Evolutionary conservation across 352 stramenopile species (phyloP), one percentile per base, ranked within the genome.

Genomic region (Elongisporangium anandrum): DNA sequence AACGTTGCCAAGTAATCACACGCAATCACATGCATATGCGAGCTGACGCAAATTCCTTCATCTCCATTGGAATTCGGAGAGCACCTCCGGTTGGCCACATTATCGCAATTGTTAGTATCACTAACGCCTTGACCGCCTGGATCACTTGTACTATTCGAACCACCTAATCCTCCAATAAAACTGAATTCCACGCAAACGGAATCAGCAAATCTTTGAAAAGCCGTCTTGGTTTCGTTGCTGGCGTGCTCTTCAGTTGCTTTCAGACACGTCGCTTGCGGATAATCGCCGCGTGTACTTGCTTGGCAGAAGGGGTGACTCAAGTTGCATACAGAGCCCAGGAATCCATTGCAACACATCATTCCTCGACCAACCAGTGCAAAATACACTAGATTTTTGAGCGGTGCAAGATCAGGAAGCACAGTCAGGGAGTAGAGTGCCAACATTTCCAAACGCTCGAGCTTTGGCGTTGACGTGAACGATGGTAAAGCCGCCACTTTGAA

Each of bases 261-360:
- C 2, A 41, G 29, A 13, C 29, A 41, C 4, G 29, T 41, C 13
- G 29, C 29, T 1, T 9, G 5, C 9, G 29, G 29, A 13, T 15
- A 15, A 15, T 41, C 13, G 29, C 9, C 13, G 29, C 2, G 5
- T 8, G 29, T 13, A 15, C 13, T 13, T 15, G 29, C 29, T 41
- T 15, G 29, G 29, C 29, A 41, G 9, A 41, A 41, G 1, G 29
- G 9, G 9, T 41, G 29, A 15, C 29, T 41, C 29, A 41, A 15
- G 9, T 41, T 15, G 29, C 29, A 41, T 15, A 15, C 29, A 8
- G 29, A 15, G 29, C 9, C 29, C 29, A 67, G 41, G 24, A 78
- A 78, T 0, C 65, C 71, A 59, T 76, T 74, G 55, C 71, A 76
- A 45, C 71, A 79, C 47, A 50, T 66, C 9, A 47, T 63, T 0